Conservation (phyloP, 371 early-diverging fungal genomes). For the Mortierella sp. region DNA sequence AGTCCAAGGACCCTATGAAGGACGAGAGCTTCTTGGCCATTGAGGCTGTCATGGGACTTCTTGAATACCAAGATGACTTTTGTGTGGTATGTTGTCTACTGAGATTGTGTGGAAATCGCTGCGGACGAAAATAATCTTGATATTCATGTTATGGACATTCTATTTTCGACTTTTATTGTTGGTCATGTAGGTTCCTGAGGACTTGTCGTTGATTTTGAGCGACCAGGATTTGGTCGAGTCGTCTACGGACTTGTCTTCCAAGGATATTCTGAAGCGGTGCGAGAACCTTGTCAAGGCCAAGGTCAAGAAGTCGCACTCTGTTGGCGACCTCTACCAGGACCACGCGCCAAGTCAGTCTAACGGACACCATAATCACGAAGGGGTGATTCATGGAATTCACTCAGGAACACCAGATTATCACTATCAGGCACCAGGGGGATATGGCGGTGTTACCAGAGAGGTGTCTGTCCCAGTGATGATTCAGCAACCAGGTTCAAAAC, state of each 20-base stretch:
- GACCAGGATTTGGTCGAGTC: conserved; percentile 70
- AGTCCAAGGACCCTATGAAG: conserved; percentile 84
- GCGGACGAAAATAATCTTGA: not conserved
- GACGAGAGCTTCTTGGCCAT: conserved; percentile 85
- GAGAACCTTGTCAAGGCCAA: conserved; percentile 68
- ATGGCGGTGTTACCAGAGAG: conserved; percentile 12
- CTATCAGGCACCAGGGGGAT: conserved; percentile 13
- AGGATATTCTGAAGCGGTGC: conserved; percentile 76
- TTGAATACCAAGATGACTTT: conserved; percentile 83
- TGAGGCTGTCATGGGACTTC: conserved; percentile 78
- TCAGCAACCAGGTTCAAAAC: conserved; percentile 8
- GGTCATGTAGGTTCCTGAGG: conserved; percentile 71
- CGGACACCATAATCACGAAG: not conserved
- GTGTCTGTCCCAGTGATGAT: conserved; percentile 40
- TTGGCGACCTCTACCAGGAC: conserved; percentile 31
- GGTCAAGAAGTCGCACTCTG: conserved; percentile 59
- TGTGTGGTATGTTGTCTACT: conserved; percentile 67
- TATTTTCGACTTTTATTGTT: not conserved
- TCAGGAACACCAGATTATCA: conserved; percentile 16
- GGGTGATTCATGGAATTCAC: not conserved
- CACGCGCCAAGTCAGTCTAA: not conserved
- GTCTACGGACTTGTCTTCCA: conserved; percentile 69
- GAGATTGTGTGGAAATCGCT: not conserved
- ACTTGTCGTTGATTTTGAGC: conserved; percentile 72
- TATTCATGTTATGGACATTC: not conserved